Percentiles rank a stretch among this genome's conserved stretches.
These are phyloP conservation scores for Fusarium compactum DNA, from an alignment of 2,329 filamentous ascomycete species.

Conservation along the genomic window DNA sequence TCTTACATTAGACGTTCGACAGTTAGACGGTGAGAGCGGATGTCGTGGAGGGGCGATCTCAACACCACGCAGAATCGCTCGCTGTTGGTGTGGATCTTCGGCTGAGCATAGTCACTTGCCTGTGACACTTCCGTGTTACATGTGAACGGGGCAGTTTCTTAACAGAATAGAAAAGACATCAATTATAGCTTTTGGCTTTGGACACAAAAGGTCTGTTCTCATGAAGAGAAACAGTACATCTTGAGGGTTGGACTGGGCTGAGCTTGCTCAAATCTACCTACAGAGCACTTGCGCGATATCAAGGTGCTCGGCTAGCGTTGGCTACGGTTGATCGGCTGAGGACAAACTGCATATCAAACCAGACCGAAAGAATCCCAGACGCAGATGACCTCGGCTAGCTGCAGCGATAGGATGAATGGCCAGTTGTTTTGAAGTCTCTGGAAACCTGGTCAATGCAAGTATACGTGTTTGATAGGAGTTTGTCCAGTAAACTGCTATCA, in stretches of 20 bases:
- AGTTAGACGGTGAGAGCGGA: conserved; percentile 29
- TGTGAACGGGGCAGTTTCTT: conserved; percentile 23
- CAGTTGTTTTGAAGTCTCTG: conserved; percentile 1
- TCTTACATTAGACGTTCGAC: conserved; percentile 15
- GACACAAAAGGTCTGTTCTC: background rate
- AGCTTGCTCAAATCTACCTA: background rate
- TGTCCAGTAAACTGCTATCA: background rate
- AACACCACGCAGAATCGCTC: conserved; percentile 16
- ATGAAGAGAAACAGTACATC: background rate
- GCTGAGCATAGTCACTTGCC: conserved; percentile 4
- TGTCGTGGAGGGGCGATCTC: conserved; percentile 25
- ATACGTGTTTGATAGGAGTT: conserved; percentile 25
- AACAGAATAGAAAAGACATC: background rate
- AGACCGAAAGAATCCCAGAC: background rate
- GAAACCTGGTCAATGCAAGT: conserved; percentile 5
- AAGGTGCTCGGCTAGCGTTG: conserved; percentile 2
- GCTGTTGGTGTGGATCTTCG: conserved; percentile 30
- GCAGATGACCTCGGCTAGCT: conserved; percentile 1
- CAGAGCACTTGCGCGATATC: conserved; percentile 4
- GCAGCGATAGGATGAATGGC: conserved; percentile 8
- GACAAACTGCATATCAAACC: background rate
- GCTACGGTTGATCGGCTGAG: conserved; percentile 6
- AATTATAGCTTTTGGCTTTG: background rate
- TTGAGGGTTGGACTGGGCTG: background rate
- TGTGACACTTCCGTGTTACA: conserved; percentile 22